These are phyloP conservation scores for Pleurotus platypus DNA, from an alignment of 768 basidiomycete species.

Conservation along the genomic window DNA sequence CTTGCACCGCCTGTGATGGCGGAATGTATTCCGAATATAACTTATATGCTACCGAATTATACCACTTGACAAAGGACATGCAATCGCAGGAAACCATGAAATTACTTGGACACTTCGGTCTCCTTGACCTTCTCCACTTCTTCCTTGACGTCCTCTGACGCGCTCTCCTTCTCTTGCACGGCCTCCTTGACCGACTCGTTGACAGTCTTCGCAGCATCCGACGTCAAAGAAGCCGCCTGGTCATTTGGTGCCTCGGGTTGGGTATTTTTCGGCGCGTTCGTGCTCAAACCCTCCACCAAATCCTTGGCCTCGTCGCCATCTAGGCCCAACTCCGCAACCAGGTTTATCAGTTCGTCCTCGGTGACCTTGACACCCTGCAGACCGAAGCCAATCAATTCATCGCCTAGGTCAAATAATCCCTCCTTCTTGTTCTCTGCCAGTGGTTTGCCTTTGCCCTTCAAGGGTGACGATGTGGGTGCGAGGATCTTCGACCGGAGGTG, in stretches of 20 bases:
- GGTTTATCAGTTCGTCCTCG: constrained; percentile 64
- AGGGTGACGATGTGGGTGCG: constrained; percentile 40
- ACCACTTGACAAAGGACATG: no score
- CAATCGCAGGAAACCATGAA: no score
- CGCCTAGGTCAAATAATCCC: constrained; percentile 60
- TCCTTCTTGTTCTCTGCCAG: constrained; percentile 54
- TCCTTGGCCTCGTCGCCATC: constrained; percentile 76
- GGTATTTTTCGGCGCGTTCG: constrained; percentile 15
- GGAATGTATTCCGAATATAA: no score
- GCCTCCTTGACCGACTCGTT: not conserved
- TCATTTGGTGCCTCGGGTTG: constrained; percentile 8
- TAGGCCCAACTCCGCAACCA: constrained; percentile 75
- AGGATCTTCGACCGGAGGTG: constrained; percentile 59
- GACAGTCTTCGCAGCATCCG: no score
- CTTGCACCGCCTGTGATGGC: not conserved
- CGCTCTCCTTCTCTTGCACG: not conserved
- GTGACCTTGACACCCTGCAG: constrained; percentile 77
- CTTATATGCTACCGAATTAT: no score
- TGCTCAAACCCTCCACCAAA: constrained; percentile 60
- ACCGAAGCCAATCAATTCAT: constrained; percentile 66
- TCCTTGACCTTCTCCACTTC: constrained; percentile 11
- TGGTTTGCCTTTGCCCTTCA: constrained; percentile 27
- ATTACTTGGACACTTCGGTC: not conserved
- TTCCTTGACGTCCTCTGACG: constrained; percentile 10
- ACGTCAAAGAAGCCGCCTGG: not conserved